A percentile compares a stretch with the other conserved stretches of the same genome.
Evolutionary conservation across 306 rosid genomes (phyloP).

Genomic region (Spatholobus suberectus): DNA sequence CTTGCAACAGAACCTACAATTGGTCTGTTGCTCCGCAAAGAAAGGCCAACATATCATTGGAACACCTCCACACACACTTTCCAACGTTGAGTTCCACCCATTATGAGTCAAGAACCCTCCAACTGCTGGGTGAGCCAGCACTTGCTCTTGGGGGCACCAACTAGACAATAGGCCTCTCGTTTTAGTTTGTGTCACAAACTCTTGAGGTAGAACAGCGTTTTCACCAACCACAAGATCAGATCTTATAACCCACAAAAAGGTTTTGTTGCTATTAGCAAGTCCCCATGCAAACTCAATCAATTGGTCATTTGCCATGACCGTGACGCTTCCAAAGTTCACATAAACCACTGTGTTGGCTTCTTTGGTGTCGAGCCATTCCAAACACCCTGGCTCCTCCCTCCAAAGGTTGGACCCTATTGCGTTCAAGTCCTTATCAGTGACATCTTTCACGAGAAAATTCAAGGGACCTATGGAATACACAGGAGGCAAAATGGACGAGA

Average conservation of each 20-base stretch:
- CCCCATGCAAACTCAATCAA: constrained; percentile 78
- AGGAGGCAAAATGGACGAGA: constrained; percentile 50
- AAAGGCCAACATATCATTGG: constrained; percentile 78
- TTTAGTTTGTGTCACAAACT: constrained; percentile 48
- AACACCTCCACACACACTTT: constrained; percentile 60
- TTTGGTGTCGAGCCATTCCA: constrained; percentile 63
- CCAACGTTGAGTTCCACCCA: constrained; percentile 80
- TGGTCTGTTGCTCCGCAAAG: constrained; percentile 73
- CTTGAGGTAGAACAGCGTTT: constrained; percentile 44
- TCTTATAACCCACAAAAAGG: constrained; percentile 64
- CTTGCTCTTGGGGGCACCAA: constrained; percentile 75
- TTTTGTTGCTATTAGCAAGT: constrained; percentile 56
- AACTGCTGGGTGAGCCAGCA: constrained; percentile 52
- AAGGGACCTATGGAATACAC: constrained; percentile 74
- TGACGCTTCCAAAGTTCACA: constrained; percentile 75
- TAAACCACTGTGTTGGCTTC: constrained; percentile 57
- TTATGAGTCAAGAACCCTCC: constrained; percentile 70
- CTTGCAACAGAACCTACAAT: constrained; percentile 52
- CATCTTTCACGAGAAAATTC: constrained; percentile 35
- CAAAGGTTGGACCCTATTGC: constrained; percentile 65
- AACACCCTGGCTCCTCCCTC: constrained; percentile 65
- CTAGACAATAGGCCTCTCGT: constrained; percentile 47
- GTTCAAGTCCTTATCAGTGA: constrained; percentile 9
- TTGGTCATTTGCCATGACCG: constrained; percentile 64
- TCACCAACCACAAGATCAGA: constrained; percentile 62